phyloP scores from a whole-genome alignment of 1,139 yeast genomes.

The Saccharomyces hybrid region DNA sequence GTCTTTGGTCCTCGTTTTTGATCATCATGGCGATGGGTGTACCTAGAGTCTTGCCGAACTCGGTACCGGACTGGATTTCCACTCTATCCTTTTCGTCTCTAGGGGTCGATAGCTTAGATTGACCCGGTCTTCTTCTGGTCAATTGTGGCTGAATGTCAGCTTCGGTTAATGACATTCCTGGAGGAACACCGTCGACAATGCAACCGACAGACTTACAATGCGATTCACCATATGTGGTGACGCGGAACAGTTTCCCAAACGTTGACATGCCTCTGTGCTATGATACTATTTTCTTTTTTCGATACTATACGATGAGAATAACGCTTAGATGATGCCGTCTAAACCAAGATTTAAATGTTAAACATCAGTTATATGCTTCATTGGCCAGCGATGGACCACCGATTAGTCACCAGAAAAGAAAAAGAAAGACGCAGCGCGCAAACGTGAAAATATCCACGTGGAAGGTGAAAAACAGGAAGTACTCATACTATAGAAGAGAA shows the following conservation, averaged over 20 bases:
- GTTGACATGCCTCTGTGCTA: slow-evolving; percentile 43
- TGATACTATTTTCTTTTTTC: not conserved
- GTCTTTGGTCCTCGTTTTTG: slow-evolving; percentile 90
- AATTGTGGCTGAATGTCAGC: slow-evolving; percentile 91
- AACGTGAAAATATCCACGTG: not conserved
- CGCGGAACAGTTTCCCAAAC: slow-evolving; percentile 57
- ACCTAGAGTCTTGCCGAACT: slow-evolving; percentile 82
- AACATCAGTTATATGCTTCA: not conserved
- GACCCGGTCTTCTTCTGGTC: slow-evolving; percentile 97
- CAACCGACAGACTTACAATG: slow-evolving; percentile 99
- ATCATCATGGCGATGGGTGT: slow-evolving; percentile 95
- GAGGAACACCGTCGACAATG: slow-evolving; percentile 97
- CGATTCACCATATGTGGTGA: slow-evolving; percentile 96
- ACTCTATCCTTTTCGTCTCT: slow-evolving; percentile 92
- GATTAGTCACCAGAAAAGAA: not conserved
- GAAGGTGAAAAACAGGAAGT: not conserved
- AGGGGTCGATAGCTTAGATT: slow-evolving; percentile 85
- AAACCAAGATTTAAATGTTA: not conserved
- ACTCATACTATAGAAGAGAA: not conserved
- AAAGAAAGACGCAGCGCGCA: not conserved
- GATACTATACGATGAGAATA: not conserved
- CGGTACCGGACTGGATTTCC: slow-evolving; percentile 91
- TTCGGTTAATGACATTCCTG: slow-evolving; percentile 79
- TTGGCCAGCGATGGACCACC: not conserved
- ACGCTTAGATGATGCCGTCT: not conserved